Evolutionary conservation across 768 basidiomycete genomes (phyloP), one percentile per base, ranked within the genome.

Genomic region (Lyophyllum decastes): DNA sequence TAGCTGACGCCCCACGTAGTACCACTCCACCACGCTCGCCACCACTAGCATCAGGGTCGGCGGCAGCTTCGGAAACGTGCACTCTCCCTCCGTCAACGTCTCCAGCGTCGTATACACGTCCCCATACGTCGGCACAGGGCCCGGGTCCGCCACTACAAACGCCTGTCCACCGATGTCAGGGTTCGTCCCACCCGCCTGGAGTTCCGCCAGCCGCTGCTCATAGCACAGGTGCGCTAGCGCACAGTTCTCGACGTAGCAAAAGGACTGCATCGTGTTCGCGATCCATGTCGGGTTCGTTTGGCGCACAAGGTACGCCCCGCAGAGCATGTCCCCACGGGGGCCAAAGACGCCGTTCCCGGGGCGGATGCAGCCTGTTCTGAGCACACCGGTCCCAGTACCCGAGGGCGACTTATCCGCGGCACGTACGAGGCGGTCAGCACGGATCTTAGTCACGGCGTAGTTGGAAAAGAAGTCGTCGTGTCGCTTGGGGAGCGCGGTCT

Each of bases 331-430:
- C 4, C 89, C 90, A 35, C 89, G 83, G 1, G 89, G 85, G 1
- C 90, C 90, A 68, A 83, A 92, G 3, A 90, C 72, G 0, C 87
- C 89, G 58, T 91, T 91, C 0, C 90, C 89, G 2, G 90, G 90
- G n/a, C 90, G 83, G 43, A 92, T 76, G 59, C 83, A 87, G 0
- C 90, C 89, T 8, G 89, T 92, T 50, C 87, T 79, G 45, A 92
- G 67, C 12, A 75, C 64, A 19, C 58, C 63, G 7, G 53, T 54
- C 21, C 58, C 63, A 7, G 53, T 53, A 14, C 70, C 69, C 2
- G 73, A 72, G 7, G 58, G 58, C 19, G 72, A 61, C 19, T 66
- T 69, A 61, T 79, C 78, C 4, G 73, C 66, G 17, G 57, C 71
- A 53, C 72, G 82, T 62, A 69, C 82, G 68, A 61, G 65, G 61